These are phyloP conservation scores for Suillus occidentalis DNA, from an alignment of 768 basidiomycete species.

Conservation along the genomic window DNA sequence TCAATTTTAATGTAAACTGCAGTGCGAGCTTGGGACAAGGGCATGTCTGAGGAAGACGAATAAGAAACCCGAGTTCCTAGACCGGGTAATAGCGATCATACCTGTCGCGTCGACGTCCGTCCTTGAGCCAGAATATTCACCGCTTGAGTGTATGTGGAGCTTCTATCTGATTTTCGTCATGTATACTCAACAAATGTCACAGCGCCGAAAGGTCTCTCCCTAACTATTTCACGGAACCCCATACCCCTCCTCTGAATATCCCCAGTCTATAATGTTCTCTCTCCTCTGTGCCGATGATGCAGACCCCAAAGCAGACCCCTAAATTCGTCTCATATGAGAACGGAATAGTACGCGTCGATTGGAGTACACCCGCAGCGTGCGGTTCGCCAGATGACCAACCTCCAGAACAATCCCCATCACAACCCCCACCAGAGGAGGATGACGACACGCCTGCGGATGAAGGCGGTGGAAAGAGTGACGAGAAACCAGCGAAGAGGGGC, in stretches of 20 bases:
- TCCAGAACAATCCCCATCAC: conserved; percentile 26
- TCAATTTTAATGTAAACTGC: conserved; percentile 6
- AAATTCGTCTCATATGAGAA: conserved; percentile 62
- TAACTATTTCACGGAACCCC: conserved; percentile 58
- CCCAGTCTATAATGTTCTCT: conserved; percentile 62
- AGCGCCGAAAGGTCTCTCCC: conserved; percentile 56
- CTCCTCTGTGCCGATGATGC: conserved; percentile 53
- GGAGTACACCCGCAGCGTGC: conserved; percentile 66
- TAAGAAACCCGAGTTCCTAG: conserved; percentile 48
- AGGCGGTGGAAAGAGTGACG: conserved; percentile 18
- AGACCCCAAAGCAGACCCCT: conserved; percentile 33
- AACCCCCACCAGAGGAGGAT: conserved; percentile 28
- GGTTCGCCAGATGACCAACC: conserved; percentile 22
- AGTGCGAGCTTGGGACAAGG: conserved; percentile 72
- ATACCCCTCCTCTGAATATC: conserved; percentile 54
- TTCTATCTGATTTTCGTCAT: conserved; percentile 15
- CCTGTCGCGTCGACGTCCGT: conserved; percentile 54
- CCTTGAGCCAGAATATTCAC: conserved; percentile 27
- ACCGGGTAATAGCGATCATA: conserved; percentile 73
- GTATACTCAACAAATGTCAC: conserved; percentile 10
- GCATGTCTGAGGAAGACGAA: conserved; percentile 76
- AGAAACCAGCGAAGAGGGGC: conserved; percentile 43
- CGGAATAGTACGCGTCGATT: conserved; percentile 53
- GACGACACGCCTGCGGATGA: conserved; percentile 21
- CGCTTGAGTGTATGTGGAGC: conserved; percentile 39